Base-by-base conservation (phyloP, 805 yeast genomes). In the Candida quercuum region DNA sequence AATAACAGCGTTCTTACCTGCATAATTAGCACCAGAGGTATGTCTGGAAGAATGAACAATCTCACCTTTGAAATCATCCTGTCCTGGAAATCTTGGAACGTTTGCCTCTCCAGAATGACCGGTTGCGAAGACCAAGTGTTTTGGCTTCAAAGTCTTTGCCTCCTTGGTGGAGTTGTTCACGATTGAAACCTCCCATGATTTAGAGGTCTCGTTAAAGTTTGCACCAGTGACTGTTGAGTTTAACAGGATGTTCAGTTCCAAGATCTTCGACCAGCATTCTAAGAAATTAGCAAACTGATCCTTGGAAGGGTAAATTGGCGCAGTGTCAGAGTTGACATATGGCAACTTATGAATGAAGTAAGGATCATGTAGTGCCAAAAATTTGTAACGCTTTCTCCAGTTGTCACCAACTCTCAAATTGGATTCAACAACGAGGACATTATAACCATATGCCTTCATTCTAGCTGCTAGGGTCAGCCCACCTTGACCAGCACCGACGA, bases 401-500 rank as follows among this genome's bases (percentile, higher is more conserved):
- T 69, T 68, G 43, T 69, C 74, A 41, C 74, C 74, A 36, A 67
- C 54, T 23, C 57, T 48, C 35, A 40, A 23, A 47, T 63, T 60
- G 19, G 57, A 53, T 29, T 68, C 72, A 15, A 69, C 57, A 33
- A 69, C 61, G 30, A 69, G 52, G 1, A 64, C 51, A 34, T 61
- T 59, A 28, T 67, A 54, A 12, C 74, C 74, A 56, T 63, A 56
- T 6, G 55, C 51, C 40, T 64, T 64, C 48, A 68, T 51, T 37
- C 71, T 52, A 1, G 73, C 71, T 23, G 72, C 72, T 22, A 59
- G 48, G 22, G 63, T 62, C 18, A 69, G 48, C 3, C 73, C 73
- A 42, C 64, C 62, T 50, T 69, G 74, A 18, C 74, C 74, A 39
- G 70, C 74, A 29, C 74, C 74, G 32, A 69, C 66, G 41, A 69